These are phyloP conservation scores for Backusella psychrophila DNA, from an alignment of 192 early-diverging fungal species.

Conservation along the genomic window DNA sequence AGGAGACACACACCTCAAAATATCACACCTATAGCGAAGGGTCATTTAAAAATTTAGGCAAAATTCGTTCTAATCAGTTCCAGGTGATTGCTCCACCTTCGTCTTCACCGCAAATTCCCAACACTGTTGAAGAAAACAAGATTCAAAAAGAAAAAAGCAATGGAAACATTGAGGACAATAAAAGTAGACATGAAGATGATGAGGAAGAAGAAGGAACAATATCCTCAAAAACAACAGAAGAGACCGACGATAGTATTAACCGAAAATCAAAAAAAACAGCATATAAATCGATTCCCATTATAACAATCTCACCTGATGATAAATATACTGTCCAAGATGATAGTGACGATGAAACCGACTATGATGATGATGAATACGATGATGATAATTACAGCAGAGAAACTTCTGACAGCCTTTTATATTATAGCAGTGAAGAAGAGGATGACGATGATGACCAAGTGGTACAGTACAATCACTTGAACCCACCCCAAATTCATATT, in stretches of 20 bases:
- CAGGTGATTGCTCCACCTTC: background rate
- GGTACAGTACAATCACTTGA: background rate
- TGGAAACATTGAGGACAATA: background rate
- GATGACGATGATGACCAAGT: background rate
- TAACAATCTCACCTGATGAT: background rate
- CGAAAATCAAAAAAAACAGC: background rate
- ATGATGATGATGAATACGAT: background rate
- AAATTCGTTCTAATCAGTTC: background rate
- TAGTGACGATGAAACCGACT: background rate
- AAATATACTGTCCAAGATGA: background rate
- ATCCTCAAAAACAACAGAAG: background rate
- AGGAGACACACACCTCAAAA: background rate
- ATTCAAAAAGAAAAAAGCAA: background rate
- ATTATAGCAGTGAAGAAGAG: background rate
- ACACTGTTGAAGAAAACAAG: background rate
- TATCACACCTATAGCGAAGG: conserved; percentile 5
- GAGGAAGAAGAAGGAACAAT: background rate
- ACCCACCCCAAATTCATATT: conserved; percentile 3
- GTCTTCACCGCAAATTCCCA: background rate
- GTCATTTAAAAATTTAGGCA: background rate
- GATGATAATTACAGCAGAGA: background rate
- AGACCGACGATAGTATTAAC: background rate
- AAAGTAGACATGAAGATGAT: background rate
- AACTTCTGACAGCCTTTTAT: background rate
- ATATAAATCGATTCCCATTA: background rate